phyloP scores from a whole-genome alignment of 2,329 filamentous ascomycete genomes.

The Endoconidiophora laricicola region DNA sequence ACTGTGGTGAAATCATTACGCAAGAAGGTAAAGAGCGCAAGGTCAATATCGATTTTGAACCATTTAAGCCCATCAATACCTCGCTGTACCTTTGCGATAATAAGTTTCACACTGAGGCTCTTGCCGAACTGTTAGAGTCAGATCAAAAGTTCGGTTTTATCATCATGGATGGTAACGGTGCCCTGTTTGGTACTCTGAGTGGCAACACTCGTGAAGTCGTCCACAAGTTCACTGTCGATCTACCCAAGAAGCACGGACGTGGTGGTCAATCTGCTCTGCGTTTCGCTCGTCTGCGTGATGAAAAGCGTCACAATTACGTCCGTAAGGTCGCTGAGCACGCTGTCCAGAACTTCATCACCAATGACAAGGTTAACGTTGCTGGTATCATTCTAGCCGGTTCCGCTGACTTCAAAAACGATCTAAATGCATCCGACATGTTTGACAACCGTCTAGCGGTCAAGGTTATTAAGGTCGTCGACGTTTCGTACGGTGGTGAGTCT shows the following conservation, averaged over 20 bases:
- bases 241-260: conserved; percentile 99
- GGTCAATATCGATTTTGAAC: conserved; percentile 99
- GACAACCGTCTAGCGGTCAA: conserved; percentile 80
- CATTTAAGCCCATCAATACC: conserved; percentile 99
- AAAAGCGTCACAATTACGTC: conserved; percentile 99
- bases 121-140: conserved; percentile 92
- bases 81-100: conserved; percentile 99
- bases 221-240: conserved; percentile 96
- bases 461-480: conserved; percentile 98
- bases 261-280: conserved; percentile 98
- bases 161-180: conserved; percentile 98
- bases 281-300: conserved; percentile 98
- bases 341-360: conserved; percentile 97
- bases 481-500: conserved; percentile 97
- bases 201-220: conserved; percentile 94
- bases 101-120: conserved; percentile 96
- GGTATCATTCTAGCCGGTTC: conserved; percentile 92
- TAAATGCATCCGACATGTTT: conserved; percentile 95
- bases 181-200: conserved; percentile 88
- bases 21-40: conserved; percentile 97
- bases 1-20: conserved; percentile 99
- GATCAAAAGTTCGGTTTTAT: conserved; percentile 99
- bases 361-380: conserved; percentile 95
- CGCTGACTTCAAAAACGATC: conserved; percentile 98
- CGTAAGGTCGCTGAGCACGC: conserved; percentile 96